Percentiles rank a stretch among this genome's conserved stretches.
Evolutionary conservation across 2,329 filamentous ascomycete genomes (phyloP).

Genomic region (Curvularia spicifera): DNA sequence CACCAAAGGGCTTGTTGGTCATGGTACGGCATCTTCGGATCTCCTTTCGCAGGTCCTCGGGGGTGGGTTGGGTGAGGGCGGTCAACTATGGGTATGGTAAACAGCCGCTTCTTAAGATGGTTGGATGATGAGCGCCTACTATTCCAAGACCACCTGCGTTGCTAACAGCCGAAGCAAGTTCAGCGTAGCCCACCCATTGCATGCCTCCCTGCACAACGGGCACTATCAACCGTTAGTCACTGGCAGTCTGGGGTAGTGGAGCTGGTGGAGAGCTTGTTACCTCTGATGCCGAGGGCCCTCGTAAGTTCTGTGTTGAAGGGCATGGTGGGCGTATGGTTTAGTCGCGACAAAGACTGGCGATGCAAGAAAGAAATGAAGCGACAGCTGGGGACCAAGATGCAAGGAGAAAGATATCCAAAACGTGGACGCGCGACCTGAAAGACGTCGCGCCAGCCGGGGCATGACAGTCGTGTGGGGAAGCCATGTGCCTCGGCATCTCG

Average conservation of each 20-base stretch:
- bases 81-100: conserved; percentile 61
- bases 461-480: conserved; percentile 36
- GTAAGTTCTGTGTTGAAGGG: conserved; percentile 70
- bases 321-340: conserved; percentile 51
- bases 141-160: conserved; percentile 78
- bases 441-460: conserved; percentile 22
- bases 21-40: conserved; percentile 85
- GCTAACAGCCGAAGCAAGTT: conserved; percentile 73
- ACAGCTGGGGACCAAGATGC: neutral
- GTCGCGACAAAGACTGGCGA: conserved; percentile 2
- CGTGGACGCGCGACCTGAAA: conserved; percentile 15
- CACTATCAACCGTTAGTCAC: conserved; percentile 63
- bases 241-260: neutral
- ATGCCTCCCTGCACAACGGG: conserved; percentile 86
- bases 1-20: conserved; percentile 81
- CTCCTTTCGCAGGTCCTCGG: conserved; percentile 90
- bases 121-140: conserved; percentile 34
- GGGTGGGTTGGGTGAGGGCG: conserved; percentile 89
- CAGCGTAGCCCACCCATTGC: conserved; percentile 84
- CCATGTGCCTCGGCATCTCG: conserved; percentile 37
- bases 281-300: conserved; percentile 64
- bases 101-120: conserved; percentile 1
- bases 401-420: conserved; percentile 14
- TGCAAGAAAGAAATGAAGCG: neutral
- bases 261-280: conserved; percentile 23